Evolutionary conservation across 768 basidiomycete genomes (phyloP), one percentile per base, ranked within the genome.

Genomic region (Agrocybe praecox): DNA sequence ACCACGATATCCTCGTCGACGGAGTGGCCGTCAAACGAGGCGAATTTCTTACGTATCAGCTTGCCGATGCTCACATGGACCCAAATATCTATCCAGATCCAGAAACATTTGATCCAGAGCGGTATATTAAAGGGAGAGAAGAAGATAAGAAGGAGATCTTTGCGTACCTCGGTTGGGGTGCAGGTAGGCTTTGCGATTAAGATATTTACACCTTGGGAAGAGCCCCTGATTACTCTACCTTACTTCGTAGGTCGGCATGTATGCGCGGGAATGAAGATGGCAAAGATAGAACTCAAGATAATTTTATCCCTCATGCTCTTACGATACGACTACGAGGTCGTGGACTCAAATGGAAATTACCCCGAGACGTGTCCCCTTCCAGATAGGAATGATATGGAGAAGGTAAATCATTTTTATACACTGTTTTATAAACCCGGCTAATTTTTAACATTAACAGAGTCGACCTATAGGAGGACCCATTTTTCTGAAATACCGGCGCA

Each of bases 221-320:
- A n/a, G n/a, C n/a, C 9, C 26, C 26, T 29, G 21, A 22, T 40
- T 12, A 9, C 24, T 11, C 19, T 34, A 6, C 2, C 21, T 51
- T 4, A 10, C 22, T 34, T 0, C n/a, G 21, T 47, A 54, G 12
- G 36, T 19, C 71, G 75, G 2, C 74, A 75, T 57, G 71, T 72
- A 1, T 76, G 75, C 54, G 61, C 69, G 32, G 75, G 75, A 6
- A 71, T 74, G 68, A 71, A 67, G 53, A 64, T 73, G 17, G 75
- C 75, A 11, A 74, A 74, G 62, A 55, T 76, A 15, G 72, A 76
- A 53, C 67, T 76, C 43, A 74, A 75, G 55, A 52, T 72, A n/a
- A 70, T 74, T 42, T 40, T 73, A 19, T 70, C 73, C 5, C 46
- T 73, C 26, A 68, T 76, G 52, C 56, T 75, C 2, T 53, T 57